Percentiles rank a stretch among this genome's conserved stretches.
Conservation (phyloP, 208 protist genomes). For the Leptomonas pyrrhocoris region DNA sequence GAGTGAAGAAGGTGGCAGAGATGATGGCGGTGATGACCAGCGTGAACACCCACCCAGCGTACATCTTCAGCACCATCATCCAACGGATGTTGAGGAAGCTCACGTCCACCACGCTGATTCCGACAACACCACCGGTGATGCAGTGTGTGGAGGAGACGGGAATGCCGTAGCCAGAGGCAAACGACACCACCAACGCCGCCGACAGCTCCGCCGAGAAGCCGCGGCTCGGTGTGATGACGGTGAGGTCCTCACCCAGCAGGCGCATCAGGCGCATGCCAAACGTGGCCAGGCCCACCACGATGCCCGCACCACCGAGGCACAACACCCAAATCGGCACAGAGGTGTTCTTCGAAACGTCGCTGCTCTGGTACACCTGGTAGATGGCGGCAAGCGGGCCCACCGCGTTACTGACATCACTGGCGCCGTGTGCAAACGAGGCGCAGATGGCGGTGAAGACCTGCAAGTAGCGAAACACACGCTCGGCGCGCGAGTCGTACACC, state of each 20-base stretch:
- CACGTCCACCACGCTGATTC: slow-evolving; percentile 60
- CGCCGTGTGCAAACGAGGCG: slow-evolving; percentile 70
- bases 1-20: slow-evolving; percentile 59
- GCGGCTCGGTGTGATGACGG: slow-evolving; percentile 57
- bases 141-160: slow-evolving; percentile 90
- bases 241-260: slow-evolving; percentile 48
- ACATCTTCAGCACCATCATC: slow-evolving; percentile 55
- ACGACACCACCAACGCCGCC: slow-evolving; percentile 66
- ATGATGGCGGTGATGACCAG: slow-evolving; percentile 48
- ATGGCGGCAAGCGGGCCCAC: slow-evolving; percentile 66
- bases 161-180: slow-evolving; percentile 64
- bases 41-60: slow-evolving; percentile 58
- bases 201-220: slow-evolving; percentile 66
- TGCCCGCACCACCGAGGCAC: slow-evolving; percentile 58
- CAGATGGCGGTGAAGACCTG: too few species aligned
- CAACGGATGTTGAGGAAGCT: slow-evolving; percentile 47
- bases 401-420: slow-evolving; percentile 77
- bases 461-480: slow-evolving; percentile 72
- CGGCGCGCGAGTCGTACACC: slow-evolving; percentile 56
- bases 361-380: slow-evolving; percentile 54
- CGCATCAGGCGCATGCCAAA: slow-evolving; percentile 63
- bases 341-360: slow-evolving; percentile 33
- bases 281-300: slow-evolving; percentile 72
- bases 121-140: slow-evolving; percentile 79
- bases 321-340: slow-evolving; percentile 56